A percentile compares a stretch with the other conserved stretches of the same genome.
phyloP scores from a whole-genome alignment of 1,284 basidiomycete genomes.

The Marasmius sp. region DNA sequence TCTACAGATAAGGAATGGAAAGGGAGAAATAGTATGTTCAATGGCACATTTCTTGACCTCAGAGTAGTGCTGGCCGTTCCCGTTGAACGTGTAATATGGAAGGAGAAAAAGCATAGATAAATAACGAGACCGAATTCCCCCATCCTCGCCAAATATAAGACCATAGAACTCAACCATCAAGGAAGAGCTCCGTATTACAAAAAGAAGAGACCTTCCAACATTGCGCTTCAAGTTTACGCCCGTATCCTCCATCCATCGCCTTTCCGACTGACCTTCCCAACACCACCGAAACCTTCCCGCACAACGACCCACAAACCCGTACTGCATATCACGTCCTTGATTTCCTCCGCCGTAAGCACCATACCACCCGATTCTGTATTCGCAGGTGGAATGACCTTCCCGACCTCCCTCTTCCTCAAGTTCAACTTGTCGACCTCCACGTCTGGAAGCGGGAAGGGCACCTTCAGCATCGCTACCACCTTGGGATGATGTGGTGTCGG shows the following conservation, averaged over 20 bases:
- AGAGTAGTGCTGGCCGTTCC: too few species aligned
- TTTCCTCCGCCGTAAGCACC: slow-evolving; percentile 83
- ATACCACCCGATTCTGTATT: slow-evolving; percentile 29
- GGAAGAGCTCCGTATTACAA: too few species aligned
- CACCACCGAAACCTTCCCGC: slow-evolving; percentile 87
- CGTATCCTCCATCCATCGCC: slow-evolving; percentile 78
- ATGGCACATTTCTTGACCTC: too few species aligned
- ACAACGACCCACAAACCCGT: slow-evolving; percentile 93
- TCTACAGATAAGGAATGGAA: too few species aligned
- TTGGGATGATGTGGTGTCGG: slow-evolving; percentile 97
- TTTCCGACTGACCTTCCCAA: slow-evolving; percentile 77
- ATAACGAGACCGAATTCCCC: too few species aligned
- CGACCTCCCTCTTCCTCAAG: slow-evolving; percentile 50
- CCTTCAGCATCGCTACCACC: slow-evolving; percentile 86
- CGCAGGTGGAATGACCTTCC: slow-evolving; percentile 19
- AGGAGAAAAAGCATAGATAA: too few species aligned
- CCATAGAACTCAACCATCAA: too few species aligned
- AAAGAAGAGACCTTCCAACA: too few species aligned
- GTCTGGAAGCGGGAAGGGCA: slow-evolving; percentile 84
- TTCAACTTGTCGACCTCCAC: slow-evolving; percentile 63
- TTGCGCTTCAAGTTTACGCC: slow-evolving; percentile 24
- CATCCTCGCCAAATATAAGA: too few species aligned
- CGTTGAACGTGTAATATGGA: too few species aligned
- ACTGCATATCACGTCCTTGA: slow-evolving; percentile 89
- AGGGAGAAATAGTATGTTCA: too few species aligned